Base-by-base conservation (phyloP, 2,329 filamentous ascomycete species). In the Ampelomyces quisqualis region DNA sequence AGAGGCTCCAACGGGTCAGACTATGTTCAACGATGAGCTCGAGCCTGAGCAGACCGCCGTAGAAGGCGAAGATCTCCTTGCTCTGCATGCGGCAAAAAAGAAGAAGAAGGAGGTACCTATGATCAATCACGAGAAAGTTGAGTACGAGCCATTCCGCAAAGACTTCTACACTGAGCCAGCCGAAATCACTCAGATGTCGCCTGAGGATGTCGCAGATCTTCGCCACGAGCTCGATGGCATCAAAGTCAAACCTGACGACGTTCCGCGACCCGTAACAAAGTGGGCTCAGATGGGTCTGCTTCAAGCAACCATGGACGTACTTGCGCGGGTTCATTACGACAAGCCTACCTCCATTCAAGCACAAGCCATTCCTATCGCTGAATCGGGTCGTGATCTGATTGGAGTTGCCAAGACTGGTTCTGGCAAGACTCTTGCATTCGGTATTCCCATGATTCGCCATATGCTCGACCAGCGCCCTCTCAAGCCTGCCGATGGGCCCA, bases 351-450 rank as follows among this genome's bases (percentile, higher is more conserved):
- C 91, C 0, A 97, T 98, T 57, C 93, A 98, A 69, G 85, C 90
- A 69, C 93, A 98, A 69, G 93, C 93, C 2, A 83, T 97, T 45
- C 93, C 93, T 2, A 85, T 90, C 7, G 88, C 96, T 59, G 96
- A 97, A 88, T 95, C 90, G 19, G 93, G 93, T 7, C 82, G 90
- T 54, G 93, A 98, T 73, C 87, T 96, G 24, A 89, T 98, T 50
- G 93, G 90, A 53, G 90, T 98, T 38, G 93, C 93, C 13, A 97
- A 97, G 73, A 98, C 93, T 18, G 93, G 93, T 4, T 97, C 93
- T 18, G 93, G 93, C 65, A 98, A 98, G 73, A 98, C 93, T 0
- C 83, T 97, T 58, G 93, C 93, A 5, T 98, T 97, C 65, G 73
- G 95, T 20, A 79, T 98, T 30, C 93, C 93, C 24, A 96, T 97